These are phyloP conservation scores for Aspergillus novofumigatus DNA, from an alignment of 2,329 filamentous ascomycete species.

Conservation along the genomic window DNA sequence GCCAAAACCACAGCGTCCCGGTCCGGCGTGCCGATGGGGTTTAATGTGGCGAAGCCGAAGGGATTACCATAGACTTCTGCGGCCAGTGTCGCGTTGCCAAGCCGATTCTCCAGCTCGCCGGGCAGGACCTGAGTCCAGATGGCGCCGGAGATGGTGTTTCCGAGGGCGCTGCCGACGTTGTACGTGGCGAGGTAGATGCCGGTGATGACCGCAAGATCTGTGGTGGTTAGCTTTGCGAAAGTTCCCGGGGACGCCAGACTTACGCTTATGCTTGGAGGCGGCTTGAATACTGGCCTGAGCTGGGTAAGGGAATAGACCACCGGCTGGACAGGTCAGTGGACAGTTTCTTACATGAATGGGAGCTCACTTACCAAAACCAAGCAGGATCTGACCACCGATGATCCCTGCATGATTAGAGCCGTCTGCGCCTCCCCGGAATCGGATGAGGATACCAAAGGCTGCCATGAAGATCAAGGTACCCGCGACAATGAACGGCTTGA, in stretches of 20 bases:
- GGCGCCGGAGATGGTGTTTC: conserved; percentile 57
- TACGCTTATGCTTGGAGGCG: conserved; percentile 47
- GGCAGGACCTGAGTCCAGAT: conserved; percentile 60
- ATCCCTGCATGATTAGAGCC: conserved; percentile 50
- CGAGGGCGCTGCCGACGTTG: conserved; percentile 59
- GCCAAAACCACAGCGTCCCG: conserved; percentile 42
- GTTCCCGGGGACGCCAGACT: conserved; percentile 5
- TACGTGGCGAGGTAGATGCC: conserved; percentile 61
- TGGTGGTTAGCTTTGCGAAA: not conserved
- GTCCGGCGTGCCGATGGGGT: conserved; percentile 44
- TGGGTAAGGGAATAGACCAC: conserved; percentile 58
- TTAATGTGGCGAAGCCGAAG: conserved; percentile 32
- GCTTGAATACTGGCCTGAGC: conserved; percentile 50
- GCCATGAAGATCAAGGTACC: conserved; percentile 60
- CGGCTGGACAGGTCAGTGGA: conserved; percentile 31
- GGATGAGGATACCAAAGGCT: conserved; percentile 63
- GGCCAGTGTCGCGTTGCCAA: conserved; percentile 41
- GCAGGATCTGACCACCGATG: conserved; percentile 59
- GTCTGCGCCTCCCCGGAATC: conserved; percentile 53
- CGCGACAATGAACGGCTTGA: conserved; percentile 61
- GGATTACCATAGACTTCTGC: conserved; percentile 40
- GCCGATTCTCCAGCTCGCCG: conserved; percentile 35
- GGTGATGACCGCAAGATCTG: conserved; percentile 60
- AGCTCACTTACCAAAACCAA: conserved; percentile 49
- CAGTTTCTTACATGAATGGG: too few species aligned